A percentile compares a stretch with the other conserved stretches of the same genome.
Evolutionary conservation across 73 alveolate species (phyloP).

Genomic region (Paramecium biaurelia): DNA sequence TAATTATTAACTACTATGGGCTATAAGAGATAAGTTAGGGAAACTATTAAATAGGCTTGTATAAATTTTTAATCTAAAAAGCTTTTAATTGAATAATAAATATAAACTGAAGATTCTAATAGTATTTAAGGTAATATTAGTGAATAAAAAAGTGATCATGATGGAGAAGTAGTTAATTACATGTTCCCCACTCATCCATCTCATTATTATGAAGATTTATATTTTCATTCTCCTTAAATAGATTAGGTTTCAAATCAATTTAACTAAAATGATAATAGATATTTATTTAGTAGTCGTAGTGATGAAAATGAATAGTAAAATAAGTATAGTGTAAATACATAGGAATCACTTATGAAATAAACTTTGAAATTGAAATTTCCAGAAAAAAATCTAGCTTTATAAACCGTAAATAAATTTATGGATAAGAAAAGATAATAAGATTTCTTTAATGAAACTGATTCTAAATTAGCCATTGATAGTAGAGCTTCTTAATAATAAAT

Average conservation of each 20-base stretch:
- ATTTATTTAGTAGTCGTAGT: background rate
- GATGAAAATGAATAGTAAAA: background rate
- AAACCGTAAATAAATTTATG: background rate
- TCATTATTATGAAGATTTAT: background rate
- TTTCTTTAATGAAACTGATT: background rate
- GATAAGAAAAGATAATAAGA: background rate
- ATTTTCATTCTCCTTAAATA: background rate
- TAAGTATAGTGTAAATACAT: background rate
- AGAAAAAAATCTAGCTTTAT: background rate
- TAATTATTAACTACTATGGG: background rate
- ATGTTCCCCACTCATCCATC: constrained; percentile 17
- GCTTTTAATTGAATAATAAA: background rate
- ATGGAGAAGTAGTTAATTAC: background rate
- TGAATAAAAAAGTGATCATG: constrained; percentile 1
- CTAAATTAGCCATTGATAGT: background rate
- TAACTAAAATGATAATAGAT: background rate
- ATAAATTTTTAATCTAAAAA: background rate
- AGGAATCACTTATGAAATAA: background rate
- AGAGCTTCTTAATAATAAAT: background rate
- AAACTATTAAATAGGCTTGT: constrained; percentile 17
- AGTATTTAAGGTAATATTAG: background rate
- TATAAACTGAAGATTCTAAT: background rate
- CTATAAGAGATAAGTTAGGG: background rate
- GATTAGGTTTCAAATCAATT: background rate
- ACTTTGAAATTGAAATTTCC: background rate